These are phyloP conservation scores for Cyclotella distinguenda DNA, from an alignment of 108 stramenopile species.

Conservation along the genomic window DNA sequence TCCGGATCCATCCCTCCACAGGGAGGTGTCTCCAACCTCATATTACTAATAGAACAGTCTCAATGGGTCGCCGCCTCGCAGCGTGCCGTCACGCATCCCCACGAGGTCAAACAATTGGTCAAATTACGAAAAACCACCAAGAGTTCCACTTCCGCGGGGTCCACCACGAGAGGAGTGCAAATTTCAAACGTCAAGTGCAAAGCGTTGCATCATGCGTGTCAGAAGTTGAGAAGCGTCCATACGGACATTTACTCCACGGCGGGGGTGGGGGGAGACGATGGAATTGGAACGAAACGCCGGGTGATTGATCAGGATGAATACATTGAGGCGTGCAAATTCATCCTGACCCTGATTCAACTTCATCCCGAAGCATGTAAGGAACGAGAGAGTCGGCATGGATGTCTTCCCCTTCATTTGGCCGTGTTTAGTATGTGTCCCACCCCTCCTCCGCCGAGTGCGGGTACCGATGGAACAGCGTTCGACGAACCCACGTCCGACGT, in stretches of 20 bases:
- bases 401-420: conserved; percentile 83
- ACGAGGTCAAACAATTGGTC: conserved; percentile 45
- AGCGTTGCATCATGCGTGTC: conserved; percentile 85
- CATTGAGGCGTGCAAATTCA: conserved; percentile 76
- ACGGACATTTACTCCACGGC: conserved; percentile 33
- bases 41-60: conserved; percentile 38
- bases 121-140: conserved; percentile 44
- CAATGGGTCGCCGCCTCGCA: conserved; percentile 35
- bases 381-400: conserved; percentile 86
- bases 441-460: conserved; percentile 33
- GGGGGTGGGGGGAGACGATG: background rate
- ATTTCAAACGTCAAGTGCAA: conserved; percentile 75
- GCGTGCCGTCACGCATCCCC: conserved; percentile 33
- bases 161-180: conserved; percentile 20
- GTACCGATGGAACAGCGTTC: no score
- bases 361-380: conserved; percentile 79
- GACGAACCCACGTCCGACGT: no score
- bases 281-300: background rate
- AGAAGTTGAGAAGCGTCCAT: conserved; percentile 71
- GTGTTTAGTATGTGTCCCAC: conserved; percentile 81
- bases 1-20: conserved; percentile 8
- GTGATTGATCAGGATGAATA: conserved; percentile 64
- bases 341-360: conserved; percentile 59
- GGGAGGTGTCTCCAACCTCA: conserved; percentile 29
- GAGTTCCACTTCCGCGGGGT: background rate